phyloP scores from a whole-genome alignment of 805 yeast genomes.

The Debaryomyces maramus region DNA sequence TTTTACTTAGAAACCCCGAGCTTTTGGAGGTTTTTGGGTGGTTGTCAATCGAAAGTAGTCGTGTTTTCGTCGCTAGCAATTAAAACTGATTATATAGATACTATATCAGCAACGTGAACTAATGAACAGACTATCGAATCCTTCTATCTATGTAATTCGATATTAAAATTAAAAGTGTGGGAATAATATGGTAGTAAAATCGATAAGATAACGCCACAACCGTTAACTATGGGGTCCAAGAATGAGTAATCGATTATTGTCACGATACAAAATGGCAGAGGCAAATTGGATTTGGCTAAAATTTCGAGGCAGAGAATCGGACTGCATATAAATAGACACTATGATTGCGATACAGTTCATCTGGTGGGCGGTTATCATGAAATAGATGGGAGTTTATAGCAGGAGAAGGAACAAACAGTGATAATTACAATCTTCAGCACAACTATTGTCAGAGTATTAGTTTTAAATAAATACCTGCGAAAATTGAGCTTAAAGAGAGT shows the following conservation, averaged over 20 bases:
- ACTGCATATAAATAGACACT: no score
- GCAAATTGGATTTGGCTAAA: neutral
- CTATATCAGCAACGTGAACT: no score
- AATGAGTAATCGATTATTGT: neutral
- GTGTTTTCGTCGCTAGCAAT: no score
- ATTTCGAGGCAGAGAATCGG: no score
- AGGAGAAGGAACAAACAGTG: neutral
- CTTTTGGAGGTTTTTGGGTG: no score
- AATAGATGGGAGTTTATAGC: neutral
- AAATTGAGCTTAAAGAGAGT: no score
- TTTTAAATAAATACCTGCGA: no score
- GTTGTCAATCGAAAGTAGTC: no score
- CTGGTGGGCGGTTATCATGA: neutral
- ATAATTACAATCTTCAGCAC: no score
- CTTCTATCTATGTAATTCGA: neutral
- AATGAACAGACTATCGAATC: neutral
- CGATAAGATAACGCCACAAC: neutral
- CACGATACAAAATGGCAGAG: slow-evolving; percentile 2
- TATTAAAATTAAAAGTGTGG: neutral
- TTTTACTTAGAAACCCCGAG: no score
- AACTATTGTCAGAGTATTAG: no score
- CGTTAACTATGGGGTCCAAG: slow-evolving; percentile 1
- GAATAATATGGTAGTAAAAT: neutral
- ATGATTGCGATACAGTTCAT: neutral
- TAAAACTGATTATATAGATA: no score